A percentile compares a stretch with the other conserved stretches of the same genome.
Evolutionary conservation across 495 filamentous ascomycete species (phyloP).

Genomic region (Hypoxylon cercidicola): DNA sequence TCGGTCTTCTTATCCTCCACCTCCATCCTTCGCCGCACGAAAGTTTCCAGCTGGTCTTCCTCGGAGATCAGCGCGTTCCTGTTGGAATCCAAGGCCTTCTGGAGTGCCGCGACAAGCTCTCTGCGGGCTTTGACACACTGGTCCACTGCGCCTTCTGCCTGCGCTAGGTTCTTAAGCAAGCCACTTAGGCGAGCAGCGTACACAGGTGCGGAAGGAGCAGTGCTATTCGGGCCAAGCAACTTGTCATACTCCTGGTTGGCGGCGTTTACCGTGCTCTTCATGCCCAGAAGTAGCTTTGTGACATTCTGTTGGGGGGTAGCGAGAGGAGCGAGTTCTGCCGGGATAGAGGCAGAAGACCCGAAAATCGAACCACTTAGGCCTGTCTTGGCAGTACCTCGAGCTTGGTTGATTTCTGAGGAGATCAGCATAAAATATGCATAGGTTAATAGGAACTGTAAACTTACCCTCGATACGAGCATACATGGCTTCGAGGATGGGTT

Average conservation of each 20-base stretch:
- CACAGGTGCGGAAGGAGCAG: slow-evolving; percentile 80
- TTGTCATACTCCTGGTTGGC: slow-evolving; percentile 86
- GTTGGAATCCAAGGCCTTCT: slow-evolving; percentile 82
- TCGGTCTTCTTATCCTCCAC: slow-evolving; percentile 83
- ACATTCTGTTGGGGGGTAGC: slow-evolving; percentile 76
- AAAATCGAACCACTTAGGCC: slow-evolving; percentile 74
- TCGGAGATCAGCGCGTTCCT: slow-evolving; percentile 75
- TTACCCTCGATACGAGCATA: slow-evolving; percentile 82
- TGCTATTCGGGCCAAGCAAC: slow-evolving; percentile 72
- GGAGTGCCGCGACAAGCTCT: slow-evolving; percentile 78
- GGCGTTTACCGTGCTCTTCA: slow-evolving; percentile 68
- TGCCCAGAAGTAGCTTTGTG: slow-evolving; percentile 71
- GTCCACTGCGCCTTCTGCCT: slow-evolving; percentile 89
- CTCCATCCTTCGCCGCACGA: slow-evolving; percentile 68
- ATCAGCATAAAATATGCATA: slow-evolving; percentile 1
- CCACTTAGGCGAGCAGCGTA: slow-evolving; percentile 90
- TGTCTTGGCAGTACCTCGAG: slow-evolving; percentile 71
- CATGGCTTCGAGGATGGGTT: slow-evolving; percentile 76
- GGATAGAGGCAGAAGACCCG: slow-evolving; percentile 70
- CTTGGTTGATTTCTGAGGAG: slow-evolving; percentile 78
- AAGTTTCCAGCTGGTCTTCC: slow-evolving; percentile 66
- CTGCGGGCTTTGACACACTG: slow-evolving; percentile 89
- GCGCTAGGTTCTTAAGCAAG: slow-evolving; percentile 85
- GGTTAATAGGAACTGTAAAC: slow-evolving; percentile 8
- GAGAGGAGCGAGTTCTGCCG: slow-evolving; percentile 79